Evolutionary conservation across 371 early-diverging fungal species (phyloP).

Genomic region (Capillidium heterosporum): DNA sequence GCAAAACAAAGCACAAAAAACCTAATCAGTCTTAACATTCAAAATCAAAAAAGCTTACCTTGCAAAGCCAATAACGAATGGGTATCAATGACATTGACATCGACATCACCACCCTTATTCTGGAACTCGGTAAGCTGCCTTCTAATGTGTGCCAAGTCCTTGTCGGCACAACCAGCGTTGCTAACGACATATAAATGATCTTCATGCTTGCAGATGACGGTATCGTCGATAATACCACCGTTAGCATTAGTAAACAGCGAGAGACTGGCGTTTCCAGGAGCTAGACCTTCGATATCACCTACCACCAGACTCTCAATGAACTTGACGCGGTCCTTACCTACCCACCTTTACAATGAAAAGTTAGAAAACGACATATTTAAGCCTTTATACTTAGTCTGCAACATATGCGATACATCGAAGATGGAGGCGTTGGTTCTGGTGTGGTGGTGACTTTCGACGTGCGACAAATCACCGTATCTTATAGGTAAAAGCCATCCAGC

Average conservation of each 20-base stretch:
- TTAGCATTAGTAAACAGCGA: conserved; percentile 89
- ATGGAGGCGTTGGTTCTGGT: conserved; percentile 81
- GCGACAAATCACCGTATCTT: conserved; percentile 61
- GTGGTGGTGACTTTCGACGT: conserved; percentile 73
- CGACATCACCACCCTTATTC: conserved; percentile 47
- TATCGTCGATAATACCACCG: too few relatives aligned
- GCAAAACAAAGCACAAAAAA: too few relatives aligned
- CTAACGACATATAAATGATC: conserved; percentile 83
- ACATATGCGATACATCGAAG: conserved; percentile 98
- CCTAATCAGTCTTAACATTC: too few relatives aligned
- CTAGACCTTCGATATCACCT: conserved; percentile 65
- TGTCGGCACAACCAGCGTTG: conserved; percentile 92
- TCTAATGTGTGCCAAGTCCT: conserved; percentile 73
- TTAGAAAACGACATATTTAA: neutral
- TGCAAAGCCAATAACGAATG: conserved; percentile 82
- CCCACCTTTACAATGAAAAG: conserved; percentile 28
- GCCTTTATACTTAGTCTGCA: conserved; percentile 72
- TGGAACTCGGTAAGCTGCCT: conserved; percentile 56
- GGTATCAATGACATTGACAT: conserved; percentile 66
- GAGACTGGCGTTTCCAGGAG: conserved; percentile 61
- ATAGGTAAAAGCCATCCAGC: conserved; percentile 96
- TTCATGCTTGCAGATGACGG: conserved; percentile 75
- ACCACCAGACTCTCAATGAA: conserved; percentile 85
- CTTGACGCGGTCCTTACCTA: conserved; percentile 68
- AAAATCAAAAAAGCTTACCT: conserved; percentile 41